phyloP scores from a whole-genome alignment of 352 stramenopile genomes.

The Pythium guiyangense region DNA sequence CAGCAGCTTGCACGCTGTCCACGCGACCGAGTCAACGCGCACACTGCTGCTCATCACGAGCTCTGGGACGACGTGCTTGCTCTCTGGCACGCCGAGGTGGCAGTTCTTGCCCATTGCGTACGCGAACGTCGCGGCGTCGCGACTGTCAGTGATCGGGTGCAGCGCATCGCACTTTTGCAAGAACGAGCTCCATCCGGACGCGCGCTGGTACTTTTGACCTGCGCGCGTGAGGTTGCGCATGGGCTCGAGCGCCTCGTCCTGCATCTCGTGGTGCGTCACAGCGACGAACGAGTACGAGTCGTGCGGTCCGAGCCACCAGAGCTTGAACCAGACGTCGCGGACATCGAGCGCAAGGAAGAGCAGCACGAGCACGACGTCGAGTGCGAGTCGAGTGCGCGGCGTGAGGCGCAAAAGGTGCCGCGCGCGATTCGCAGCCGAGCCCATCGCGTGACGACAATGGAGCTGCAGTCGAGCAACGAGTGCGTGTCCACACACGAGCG shows the following conservation, averaged over 20 bases:
- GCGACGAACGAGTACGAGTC: slow-evolving; percentile 36
- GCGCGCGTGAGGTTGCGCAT: slow-evolving; percentile 8
- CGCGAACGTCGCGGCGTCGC: slow-evolving; percentile 14
- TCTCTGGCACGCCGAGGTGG: slow-evolving; percentile 20
- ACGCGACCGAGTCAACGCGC: slow-evolving; percentile 48
- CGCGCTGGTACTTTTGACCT: slow-evolving; percentile 14
- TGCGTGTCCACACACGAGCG: no score
- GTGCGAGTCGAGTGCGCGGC: slow-evolving; percentile 11
- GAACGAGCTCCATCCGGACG: slow-evolving; percentile 46
- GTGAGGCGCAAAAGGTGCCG: no score
- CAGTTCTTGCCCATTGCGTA: slow-evolving; percentile 42
- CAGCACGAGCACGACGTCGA: slow-evolving; percentile 24
- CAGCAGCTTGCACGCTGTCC: slow-evolving; percentile 43
- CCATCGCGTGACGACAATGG: no score
- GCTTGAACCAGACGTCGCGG: slow-evolving; percentile 60
- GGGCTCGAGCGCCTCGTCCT: not conserved
- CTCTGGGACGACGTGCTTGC: slow-evolving; percentile 16
- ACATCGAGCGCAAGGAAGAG: slow-evolving; percentile 35
- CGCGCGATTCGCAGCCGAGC: no score
- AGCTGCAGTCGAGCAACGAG: no score
- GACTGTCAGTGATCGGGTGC: slow-evolving; percentile 13
- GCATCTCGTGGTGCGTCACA: slow-evolving; percentile 10
- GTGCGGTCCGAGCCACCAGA: slow-evolving; percentile 35
- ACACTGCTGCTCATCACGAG: slow-evolving; percentile 40
- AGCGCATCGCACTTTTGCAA: slow-evolving; percentile 36